Evolutionary conservation across 2,329 filamentous ascomycete genomes (phyloP).

Genomic region (Didymosphaeria variabile): DNA sequence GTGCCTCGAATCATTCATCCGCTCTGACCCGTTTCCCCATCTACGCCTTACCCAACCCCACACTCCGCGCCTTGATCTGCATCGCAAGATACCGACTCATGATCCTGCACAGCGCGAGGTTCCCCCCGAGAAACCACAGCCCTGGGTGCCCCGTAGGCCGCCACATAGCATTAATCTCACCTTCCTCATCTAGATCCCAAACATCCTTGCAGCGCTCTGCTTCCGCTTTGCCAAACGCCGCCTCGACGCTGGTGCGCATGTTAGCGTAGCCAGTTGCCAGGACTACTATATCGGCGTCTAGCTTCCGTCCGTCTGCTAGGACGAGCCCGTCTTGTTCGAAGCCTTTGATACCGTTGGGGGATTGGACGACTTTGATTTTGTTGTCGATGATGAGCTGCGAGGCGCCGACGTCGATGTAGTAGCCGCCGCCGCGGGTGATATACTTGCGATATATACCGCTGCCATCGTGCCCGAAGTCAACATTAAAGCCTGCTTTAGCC

Average conservation of each 20-base stretch:
- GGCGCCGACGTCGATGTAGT: constrained; percentile 75
- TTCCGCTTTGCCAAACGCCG: constrained; percentile 69
- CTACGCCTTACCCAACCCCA: constrained; percentile 40
- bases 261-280: constrained; percentile 68
- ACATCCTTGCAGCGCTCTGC: constrained; percentile 65
- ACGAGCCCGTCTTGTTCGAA: constrained; percentile 57
- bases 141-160: constrained; percentile 50
- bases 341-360: constrained; percentile 60
- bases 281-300: constrained; percentile 71
- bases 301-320: constrained; percentile 61
- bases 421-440: constrained; percentile 71
- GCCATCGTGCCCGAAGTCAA: constrained; percentile 66
- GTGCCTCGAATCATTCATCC: no score
- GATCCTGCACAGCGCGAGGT: constrained; percentile 47
- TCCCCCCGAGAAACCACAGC: constrained; percentile 54
- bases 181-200: constrained; percentile 52
- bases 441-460: constrained; percentile 70
- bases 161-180: constrained; percentile 50
- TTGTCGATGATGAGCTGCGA: constrained; percentile 69
- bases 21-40: neutral
- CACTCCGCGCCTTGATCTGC: constrained; percentile 52
- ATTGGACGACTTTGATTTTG: constrained; percentile 67
- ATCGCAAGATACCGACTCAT: constrained; percentile 50
- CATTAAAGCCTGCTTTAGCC: constrained; percentile 66
- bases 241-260: constrained; percentile 70